phyloP scores from a whole-genome alignment of 305 asterid species.

The Fraxinus platypoda region DNA sequence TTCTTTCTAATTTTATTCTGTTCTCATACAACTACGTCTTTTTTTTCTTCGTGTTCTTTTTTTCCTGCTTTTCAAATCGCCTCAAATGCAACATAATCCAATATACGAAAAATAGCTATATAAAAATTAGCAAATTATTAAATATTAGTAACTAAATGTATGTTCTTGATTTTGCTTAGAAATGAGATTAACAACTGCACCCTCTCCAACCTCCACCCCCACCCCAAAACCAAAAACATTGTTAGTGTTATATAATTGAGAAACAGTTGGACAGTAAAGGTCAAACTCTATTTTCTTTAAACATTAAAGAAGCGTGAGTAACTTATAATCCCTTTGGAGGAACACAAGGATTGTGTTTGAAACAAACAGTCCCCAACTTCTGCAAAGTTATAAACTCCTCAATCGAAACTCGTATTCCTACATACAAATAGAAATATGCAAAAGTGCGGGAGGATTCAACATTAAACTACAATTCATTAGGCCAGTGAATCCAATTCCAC shows the following conservation, averaged over 20 bases:
- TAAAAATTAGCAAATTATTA: neutral
- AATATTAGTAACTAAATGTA: neutral
- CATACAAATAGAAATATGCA: neutral
- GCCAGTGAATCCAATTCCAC: neutral
- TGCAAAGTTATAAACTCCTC: slow-evolving; percentile 27
- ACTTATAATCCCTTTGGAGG: slow-evolving; percentile 25
- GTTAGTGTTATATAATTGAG: slow-evolving; percentile 20
- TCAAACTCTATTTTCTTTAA: slow-evolving; percentile 19
- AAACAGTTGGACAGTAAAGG: slow-evolving; percentile 30
- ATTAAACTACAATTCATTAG: neutral
- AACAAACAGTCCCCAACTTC: slow-evolving; percentile 19
- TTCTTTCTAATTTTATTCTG: neutral
- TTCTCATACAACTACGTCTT: neutral
- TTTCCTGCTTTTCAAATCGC: neutral
- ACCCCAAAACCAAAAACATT: neutral
- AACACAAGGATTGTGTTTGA: slow-evolving; percentile 51
- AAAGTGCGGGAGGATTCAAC: neutral
- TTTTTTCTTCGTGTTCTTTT: neutral
- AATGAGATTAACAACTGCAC: neutral
- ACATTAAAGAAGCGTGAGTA: slow-evolving; percentile 53
- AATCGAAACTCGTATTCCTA: neutral
- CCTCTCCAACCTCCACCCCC: neutral
- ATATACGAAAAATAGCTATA: neutral
- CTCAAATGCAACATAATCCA: neutral
- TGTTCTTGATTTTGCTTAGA: neutral